phyloP scores from a whole-genome alignment of 1,284 basidiomycete genomes.

The Austroboletus niveus region DNA sequence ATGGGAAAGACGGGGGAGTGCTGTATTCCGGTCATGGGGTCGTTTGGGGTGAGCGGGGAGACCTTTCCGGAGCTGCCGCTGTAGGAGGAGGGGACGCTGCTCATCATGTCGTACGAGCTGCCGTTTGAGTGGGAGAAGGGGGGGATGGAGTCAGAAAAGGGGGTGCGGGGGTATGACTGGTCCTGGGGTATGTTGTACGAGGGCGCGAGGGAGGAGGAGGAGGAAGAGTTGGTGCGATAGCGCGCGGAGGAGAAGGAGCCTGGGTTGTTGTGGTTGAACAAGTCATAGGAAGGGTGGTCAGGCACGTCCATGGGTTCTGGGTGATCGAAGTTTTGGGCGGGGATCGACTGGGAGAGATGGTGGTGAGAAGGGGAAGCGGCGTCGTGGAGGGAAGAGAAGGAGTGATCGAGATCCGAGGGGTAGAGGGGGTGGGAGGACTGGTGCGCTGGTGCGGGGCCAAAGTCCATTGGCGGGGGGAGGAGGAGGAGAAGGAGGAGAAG shows the following conservation, averaged over 20 bases:
- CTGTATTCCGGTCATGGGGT: constrained; percentile 55
- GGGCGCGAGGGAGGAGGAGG: constrained; percentile 58
- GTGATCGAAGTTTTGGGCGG: constrained; percentile 40
- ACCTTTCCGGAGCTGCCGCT: constrained; percentile 64
- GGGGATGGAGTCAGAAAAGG: constrained; percentile 57
- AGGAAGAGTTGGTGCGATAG: constrained; percentile 66
- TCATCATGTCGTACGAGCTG: constrained; percentile 63
- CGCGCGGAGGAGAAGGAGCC: constrained; percentile 52
- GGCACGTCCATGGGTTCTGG: constrained; percentile 44
- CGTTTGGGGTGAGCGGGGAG: constrained; percentile 69
- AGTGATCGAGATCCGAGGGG: constrained; percentile 48
- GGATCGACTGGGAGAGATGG: constrained; percentile 34
- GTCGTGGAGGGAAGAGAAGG: constrained; percentile 40
- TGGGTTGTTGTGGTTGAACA: constrained; percentile 49
- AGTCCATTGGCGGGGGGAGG: constrained; percentile 47
- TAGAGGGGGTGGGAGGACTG: constrained; percentile 46
- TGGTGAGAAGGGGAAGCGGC: constrained; percentile 34
- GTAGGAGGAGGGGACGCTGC: constrained; percentile 55
- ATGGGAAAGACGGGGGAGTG: constrained; percentile 51
- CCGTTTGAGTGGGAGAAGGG: constrained; percentile 51
- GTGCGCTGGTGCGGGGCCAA: constrained; percentile 36
- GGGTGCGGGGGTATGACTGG: constrained; percentile 52
- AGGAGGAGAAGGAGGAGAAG: constrained; percentile 19
- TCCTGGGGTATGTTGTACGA: constrained; percentile 54
- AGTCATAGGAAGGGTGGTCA: constrained; percentile 57